Evolutionary conservation across 2,329 filamentous ascomycete species (phyloP), one percentile per base, ranked within the genome.

Genomic region (Alternaria arborescens): DNA sequence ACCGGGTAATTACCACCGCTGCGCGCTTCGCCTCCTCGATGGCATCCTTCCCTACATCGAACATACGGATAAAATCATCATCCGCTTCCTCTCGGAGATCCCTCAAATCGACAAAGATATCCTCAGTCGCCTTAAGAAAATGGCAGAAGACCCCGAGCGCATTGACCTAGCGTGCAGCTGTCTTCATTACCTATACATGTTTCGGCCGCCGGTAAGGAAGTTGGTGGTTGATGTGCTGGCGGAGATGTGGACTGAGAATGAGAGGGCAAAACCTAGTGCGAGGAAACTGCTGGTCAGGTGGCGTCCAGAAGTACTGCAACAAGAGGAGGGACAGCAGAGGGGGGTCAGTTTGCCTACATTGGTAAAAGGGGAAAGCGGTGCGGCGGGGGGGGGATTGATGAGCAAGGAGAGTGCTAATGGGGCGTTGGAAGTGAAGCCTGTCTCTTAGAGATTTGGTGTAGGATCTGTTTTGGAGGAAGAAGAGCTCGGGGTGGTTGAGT

Each of bases 11-110:
- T 97, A 97, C 78, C 88, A 93, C 61, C 88, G 88, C 72, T 96
- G 91, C 86, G 88, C 89, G 3, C 79, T 94, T 62, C 90, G 89
- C 61, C 84, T 98, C n/a, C 84, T 99, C 18, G 93, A 97, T 73
- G 91, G 91, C 2, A 92, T 99, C 70, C 80, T 97, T 34, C 92
- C 92, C 4, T 98, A 97, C 77, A 84, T 98, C n/a, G 93, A 97
- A 74, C 87, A 90, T 2, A 91, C 92, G 62, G 95, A 99, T 76
- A 94, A 95, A 77, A 87, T 97, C 22, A 82, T 99, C 57, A 94
- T 96, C 28, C 88, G 95, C 36, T 97, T 98, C 74, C 81, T 99
- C 44, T 94, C 93, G 51, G 95, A 99, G 78, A 89, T 99, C 34
- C 95, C 95, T 0, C 89, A 91, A 42, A 83, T 99, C 34, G 92